Conservation (phyloP, 2,329 filamentous ascomycete genomes). For the Aureobasidium sp. region DNA sequence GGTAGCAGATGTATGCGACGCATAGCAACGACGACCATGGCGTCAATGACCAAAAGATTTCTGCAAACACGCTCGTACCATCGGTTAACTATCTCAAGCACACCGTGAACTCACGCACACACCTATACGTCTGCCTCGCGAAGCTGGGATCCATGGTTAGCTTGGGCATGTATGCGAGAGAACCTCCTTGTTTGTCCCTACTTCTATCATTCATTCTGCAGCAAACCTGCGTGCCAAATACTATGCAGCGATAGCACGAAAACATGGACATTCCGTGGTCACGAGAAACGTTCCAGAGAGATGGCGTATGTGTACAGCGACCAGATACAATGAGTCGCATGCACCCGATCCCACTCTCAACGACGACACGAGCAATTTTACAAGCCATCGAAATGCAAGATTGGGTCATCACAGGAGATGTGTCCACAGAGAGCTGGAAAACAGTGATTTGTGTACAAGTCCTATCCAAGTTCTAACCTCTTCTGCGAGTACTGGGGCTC, state of each 20-base stretch:
- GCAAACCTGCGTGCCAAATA: background rate
- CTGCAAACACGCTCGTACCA: background rate
- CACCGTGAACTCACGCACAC: background rate
- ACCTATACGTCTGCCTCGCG: background rate
- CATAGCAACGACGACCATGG: background rate
- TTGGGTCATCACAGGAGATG: no score
- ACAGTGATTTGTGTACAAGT: background rate
- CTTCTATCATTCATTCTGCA: background rate
- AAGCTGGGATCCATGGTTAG: background rate
- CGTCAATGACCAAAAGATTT: background rate
- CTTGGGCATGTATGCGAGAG: background rate
- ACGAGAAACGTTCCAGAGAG: background rate
- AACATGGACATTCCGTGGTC: background rate
- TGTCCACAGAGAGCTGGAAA: background rate
- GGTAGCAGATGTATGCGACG: background rate
- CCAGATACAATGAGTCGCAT: background rate
- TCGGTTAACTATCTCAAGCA: background rate
- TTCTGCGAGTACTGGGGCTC: constrained; percentile 49
- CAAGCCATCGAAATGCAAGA: no score
- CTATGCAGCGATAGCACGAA: background rate
- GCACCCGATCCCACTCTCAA: no score
- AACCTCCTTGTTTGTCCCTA: background rate
- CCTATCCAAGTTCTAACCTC: constrained; percentile 34
- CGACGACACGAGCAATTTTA: background rate
- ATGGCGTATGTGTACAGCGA: background rate